Evolutionary conservation across 371 early-diverging fungal genomes (phyloP).

Genomic region (Saksenaea oblongispora): DNA sequence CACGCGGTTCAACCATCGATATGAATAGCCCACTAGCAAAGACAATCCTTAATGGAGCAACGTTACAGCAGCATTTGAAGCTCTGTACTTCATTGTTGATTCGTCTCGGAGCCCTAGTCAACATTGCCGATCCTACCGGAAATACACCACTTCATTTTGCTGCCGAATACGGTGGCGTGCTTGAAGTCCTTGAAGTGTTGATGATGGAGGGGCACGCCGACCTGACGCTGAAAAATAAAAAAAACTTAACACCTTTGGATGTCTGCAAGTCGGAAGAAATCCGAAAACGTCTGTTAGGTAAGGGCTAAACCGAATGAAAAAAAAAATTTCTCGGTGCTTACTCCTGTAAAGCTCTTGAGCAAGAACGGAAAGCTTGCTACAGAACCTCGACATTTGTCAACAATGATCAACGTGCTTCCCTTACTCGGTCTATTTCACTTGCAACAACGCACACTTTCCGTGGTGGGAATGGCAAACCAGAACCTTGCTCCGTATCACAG

Average conservation of each 20-base stretch:
- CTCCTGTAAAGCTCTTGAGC: slow-evolving; percentile 20
- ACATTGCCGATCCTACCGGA: slow-evolving; percentile 63
- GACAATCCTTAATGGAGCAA: slow-evolving; percentile 15
- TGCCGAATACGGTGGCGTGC: slow-evolving; percentile 58
- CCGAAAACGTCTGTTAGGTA: slow-evolving; percentile 22
- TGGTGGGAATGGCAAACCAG: not conserved
- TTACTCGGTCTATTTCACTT: slow-evolving; percentile 23
- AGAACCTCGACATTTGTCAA: slow-evolving; percentile 22
- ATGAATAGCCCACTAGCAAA: slow-evolving; percentile 2
- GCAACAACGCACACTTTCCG: slow-evolving; percentile 14
- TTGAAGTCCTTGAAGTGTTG: slow-evolving; percentile 56
- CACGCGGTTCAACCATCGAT: slow-evolving; percentile 9
- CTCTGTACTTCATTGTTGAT: slow-evolving; percentile 55
- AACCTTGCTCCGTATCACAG: not conserved
- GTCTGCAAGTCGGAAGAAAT: slow-evolving; percentile 43
- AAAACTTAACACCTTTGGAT: slow-evolving; percentile 54
- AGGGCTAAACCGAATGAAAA: not conserved
- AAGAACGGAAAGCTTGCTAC: slow-evolving; percentile 26
- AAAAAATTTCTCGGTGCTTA: slow-evolving; percentile 6
- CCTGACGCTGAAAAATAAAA: slow-evolving; percentile 51
- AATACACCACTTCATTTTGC: slow-evolving; percentile 75
- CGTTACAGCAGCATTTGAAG: slow-evolving; percentile 45
- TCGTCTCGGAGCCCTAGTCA: slow-evolving; percentile 59
- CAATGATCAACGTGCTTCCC: slow-evolving; percentile 23
- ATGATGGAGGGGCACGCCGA: slow-evolving; percentile 51